A percentile compares a stretch with the other conserved stretches of the same genome.
Evolutionary conservation across 148 eudicot genomes (phyloP).

Genomic region (Euryodendron excelsum): DNA sequence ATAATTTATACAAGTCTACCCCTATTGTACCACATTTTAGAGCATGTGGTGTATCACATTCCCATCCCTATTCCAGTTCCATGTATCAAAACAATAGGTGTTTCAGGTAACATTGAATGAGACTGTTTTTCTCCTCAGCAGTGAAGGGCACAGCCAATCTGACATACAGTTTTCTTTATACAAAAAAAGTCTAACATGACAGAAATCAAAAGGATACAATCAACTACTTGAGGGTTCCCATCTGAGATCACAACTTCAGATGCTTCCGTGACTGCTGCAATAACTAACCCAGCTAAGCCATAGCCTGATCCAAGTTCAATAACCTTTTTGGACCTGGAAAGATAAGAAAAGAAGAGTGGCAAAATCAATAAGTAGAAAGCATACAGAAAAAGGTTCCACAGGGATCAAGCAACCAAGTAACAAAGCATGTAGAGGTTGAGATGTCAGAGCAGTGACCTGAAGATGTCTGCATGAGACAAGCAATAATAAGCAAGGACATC

Average conservation of each 20-base stretch:
- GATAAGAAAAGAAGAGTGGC: background rate
- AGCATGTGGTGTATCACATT: no score
- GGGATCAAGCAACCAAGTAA: background rate
- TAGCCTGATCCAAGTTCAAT: constrained; percentile 93
- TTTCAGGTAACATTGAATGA: no score
- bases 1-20: no score
- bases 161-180: background rate
- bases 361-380: background rate
- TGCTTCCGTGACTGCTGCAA: constrained; percentile 71
- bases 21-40: no score
- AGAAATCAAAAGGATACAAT: constrained; percentile 77
- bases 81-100: no score
- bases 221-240: constrained; percentile 94
- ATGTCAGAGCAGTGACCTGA: constrained; percentile 48
- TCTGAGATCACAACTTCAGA: constrained; percentile 81
- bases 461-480: constrained; percentile 55
- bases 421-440: background rate
- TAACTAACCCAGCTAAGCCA: constrained; percentile 83
- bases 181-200: background rate
- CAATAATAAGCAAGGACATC: constrained; percentile 88
- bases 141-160: background rate
- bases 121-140: no score
- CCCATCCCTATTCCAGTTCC: no score
- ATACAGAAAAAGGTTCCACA: background rate
- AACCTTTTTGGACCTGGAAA: constrained; percentile 58